Conservation (phyloP, 768 basidiomycete genomes). For the Mycena belliarum region DNA sequence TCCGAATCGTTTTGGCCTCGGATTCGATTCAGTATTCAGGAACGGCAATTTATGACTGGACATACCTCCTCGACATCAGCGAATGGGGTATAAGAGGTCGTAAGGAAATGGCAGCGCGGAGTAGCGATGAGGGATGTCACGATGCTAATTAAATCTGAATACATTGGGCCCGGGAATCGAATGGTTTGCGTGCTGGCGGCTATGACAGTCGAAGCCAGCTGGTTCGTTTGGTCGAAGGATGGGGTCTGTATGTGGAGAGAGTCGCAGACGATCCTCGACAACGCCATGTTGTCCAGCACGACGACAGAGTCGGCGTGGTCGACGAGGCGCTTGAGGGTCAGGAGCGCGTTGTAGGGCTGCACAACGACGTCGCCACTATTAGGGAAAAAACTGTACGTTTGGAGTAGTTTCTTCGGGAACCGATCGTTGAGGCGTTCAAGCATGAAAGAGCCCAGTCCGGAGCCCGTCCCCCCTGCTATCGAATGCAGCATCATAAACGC, state of each 20-base stretch:
- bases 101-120: constrained; percentile 95
- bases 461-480: constrained; percentile 98
- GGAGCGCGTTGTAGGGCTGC: constrained; percentile 94
- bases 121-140: constrained; percentile 96
- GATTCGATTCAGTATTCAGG: constrained; percentile 4
- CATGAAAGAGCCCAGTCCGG: constrained; percentile 96
- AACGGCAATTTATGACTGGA: not conserved
- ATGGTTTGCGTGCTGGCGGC: constrained; percentile 96
- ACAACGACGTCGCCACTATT: constrained; percentile 97
- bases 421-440: constrained; percentile 96
- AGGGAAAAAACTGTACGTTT: constrained; percentile 98
- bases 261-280: constrained; percentile 91
- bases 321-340: constrained; percentile 90
- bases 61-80: constrained; percentile 92
- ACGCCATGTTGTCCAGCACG: constrained; percentile 93
- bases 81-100: constrained; percentile 99
- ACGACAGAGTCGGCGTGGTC: constrained; percentile 98
- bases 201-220: constrained; percentile 97
- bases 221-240: constrained; percentile 90
- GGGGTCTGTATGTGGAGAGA: constrained; percentile 85
- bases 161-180: constrained; percentile 98
- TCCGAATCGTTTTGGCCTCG: constrained; percentile 95
- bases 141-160: constrained; percentile 97
- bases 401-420: constrained; percentile 98
- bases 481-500: constrained; percentile 99